Conservation (phyloP, 129 eudicot species). For the Tagetes patula region DNA sequence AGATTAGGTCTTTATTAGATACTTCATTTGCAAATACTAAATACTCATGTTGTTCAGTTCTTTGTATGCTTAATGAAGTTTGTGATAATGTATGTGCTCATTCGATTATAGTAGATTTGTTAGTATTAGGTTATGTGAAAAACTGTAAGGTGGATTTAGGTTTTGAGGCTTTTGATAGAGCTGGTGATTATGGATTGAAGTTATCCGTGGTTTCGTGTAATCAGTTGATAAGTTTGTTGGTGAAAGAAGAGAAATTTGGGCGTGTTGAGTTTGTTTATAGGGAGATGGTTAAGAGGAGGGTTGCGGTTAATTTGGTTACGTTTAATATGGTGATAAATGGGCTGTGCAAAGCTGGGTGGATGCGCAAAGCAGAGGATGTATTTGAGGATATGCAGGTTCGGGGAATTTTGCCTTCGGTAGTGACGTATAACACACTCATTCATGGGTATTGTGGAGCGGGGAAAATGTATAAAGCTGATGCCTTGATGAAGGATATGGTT, state of each 20-base stretch:
- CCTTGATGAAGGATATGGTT: slow-evolving; percentile 75
- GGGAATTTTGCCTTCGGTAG: slow-evolving; percentile 62
- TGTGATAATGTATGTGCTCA: slow-evolving; percentile 41
- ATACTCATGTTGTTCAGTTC: slow-evolving; percentile 39
- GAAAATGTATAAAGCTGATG: slow-evolving; percentile 77
- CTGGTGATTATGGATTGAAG: slow-evolving; percentile 73
- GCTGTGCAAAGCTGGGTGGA: slow-evolving; percentile 72
- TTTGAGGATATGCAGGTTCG: slow-evolving; percentile 73
- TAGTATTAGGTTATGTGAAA: slow-evolving; percentile 46
- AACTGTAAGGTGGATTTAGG: slow-evolving; percentile 43
- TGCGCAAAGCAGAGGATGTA: slow-evolving; percentile 65
- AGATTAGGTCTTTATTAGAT: slow-evolving; percentile 57
- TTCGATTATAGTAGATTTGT: slow-evolving; percentile 62
- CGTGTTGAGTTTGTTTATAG: slow-evolving; percentile 55
- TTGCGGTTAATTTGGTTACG: slow-evolving; percentile 48
- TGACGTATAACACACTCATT: slow-evolving; percentile 74
- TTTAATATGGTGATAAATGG: slow-evolving; percentile 77
- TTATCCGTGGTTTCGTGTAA: slow-evolving; percentile 62
- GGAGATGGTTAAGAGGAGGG: slow-evolving; percentile 73
- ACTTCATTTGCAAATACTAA: slow-evolving; percentile 23
- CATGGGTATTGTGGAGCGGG: slow-evolving; percentile 68
- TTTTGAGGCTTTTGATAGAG: slow-evolving; percentile 65
- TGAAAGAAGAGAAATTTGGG: slow-evolving; percentile 44
- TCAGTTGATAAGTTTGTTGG: slow-evolving; percentile 51
- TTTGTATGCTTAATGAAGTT: slow-evolving; percentile 37